These are phyloP conservation scores for Alternaria dauci DNA, from an alignment of 2,329 filamentous ascomycete genomes.

Conservation along the genomic window DNA sequence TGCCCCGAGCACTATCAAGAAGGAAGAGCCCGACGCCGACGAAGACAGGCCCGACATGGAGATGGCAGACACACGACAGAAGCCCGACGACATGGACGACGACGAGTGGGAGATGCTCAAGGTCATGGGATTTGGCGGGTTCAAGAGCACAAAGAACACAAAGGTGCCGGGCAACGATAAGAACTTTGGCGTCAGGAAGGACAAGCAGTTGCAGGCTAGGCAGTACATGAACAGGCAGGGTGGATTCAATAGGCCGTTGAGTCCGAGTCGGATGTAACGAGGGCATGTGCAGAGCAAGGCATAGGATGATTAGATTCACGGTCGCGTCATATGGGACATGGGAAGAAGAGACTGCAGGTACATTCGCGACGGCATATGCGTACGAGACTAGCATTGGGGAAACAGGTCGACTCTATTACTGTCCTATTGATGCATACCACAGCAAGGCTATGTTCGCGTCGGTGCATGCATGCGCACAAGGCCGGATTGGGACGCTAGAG, in stretches of 20 bases:
- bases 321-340: not conserved
- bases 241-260: conserved; percentile 79
- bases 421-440: too few species aligned
- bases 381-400: fast-evolving
- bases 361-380: too few species aligned
- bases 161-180: conserved; percentile 86
- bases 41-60: conserved; percentile 36
- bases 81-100: conserved; percentile 58
- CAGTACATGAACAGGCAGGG: conserved; percentile 95
- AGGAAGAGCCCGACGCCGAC: not conserved
- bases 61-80: conserved; percentile 39
- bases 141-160: conserved; percentile 85
- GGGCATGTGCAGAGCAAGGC: not conserved
- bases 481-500: not conserved
- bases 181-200: conserved; percentile 81
- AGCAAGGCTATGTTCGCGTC: not conserved
- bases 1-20: conserved; percentile 16
- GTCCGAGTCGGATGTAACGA: conserved; percentile 50
- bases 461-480: not conserved
- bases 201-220: conserved; percentile 92
- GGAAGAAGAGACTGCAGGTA: not conserved
- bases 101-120: conserved; percentile 81
- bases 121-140: conserved; percentile 89
- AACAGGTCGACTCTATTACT: too few species aligned
- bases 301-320: too few species aligned